Base-by-base conservation (phyloP, 73 alveolate genomes). In the Paramecium caudatum region DNA sequence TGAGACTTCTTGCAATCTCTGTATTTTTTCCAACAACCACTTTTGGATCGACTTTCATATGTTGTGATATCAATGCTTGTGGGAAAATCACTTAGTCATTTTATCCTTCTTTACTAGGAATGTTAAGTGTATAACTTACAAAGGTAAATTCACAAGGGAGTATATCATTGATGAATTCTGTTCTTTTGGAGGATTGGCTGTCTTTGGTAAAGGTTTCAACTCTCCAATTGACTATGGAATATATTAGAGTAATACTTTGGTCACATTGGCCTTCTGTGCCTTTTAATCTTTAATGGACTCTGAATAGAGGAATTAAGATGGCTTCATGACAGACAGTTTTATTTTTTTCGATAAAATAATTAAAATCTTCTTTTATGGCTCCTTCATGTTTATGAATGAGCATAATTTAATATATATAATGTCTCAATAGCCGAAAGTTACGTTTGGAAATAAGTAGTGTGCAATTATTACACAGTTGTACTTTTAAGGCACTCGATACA, bases 311-410 rank as follows among this genome's bases (percentile, higher is more conserved):
- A 37, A 74, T 43, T 74, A 45, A 37, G 88, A 37, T 15, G 88
- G 88, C 68, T 74, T 74, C 88, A 74, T 65, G 83, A 74, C 19
- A 43, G 43, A 39, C 88, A 74, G 88, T 74, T 74, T 36, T 74
- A 74, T 74, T 41, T 74, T 74, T 74, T n/a, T n/a, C 43, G 21
- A 74, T 65, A 37, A 21, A 74, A 74, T 34, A 74, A 74, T 74
- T 27, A 74, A 69, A 74, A 74, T 74, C 88, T 74, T 74, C 17
- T 19, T 74, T 21, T 25, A 27, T 74, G 17, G n/a, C 10, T 10
- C 34, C 25, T 7, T 9, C 25, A 27, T 8, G 17, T 49, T 2
- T 49, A 49, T 21, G 69, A n/a, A n/a, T n/a, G n/a, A n/a, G n/a
- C n/a, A n/a, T n/a, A n/a, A n/a, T n/a, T 65, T 65, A 33, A 30